Evolutionary conservation across 129 eudicot species (phyloP).

Genomic region (Sambucus nigra): DNA sequence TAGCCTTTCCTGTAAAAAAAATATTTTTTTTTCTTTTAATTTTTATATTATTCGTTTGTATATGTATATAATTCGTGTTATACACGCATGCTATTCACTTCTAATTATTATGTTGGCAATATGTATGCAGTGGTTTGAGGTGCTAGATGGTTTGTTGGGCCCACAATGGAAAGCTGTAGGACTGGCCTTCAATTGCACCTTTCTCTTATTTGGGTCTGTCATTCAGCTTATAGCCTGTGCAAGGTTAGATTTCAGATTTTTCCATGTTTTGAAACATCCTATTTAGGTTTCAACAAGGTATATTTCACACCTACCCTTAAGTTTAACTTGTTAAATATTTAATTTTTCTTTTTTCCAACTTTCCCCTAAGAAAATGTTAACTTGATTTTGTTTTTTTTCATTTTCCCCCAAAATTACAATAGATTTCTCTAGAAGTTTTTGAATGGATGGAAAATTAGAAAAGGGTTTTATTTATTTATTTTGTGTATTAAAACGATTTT

Average conservation of each 20-base stretch:
- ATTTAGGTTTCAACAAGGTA: no score
- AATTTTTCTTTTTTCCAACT: no score
- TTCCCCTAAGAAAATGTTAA: no score
- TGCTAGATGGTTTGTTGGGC: slow-evolving; percentile 66
- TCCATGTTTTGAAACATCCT: no score
- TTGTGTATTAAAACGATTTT: background rate
- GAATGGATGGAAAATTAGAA: background rate
- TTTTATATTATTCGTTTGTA: background rate
- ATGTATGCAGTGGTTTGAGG: slow-evolving; percentile 73
- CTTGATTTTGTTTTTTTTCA: background rate
- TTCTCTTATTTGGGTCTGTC: slow-evolving; percentile 66
- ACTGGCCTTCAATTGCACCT: slow-evolving; percentile 64
- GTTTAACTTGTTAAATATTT: no score
- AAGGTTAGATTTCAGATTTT: no score
- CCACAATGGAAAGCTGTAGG: slow-evolving; percentile 62
- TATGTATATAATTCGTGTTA: background rate
- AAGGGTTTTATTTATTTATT: background rate
- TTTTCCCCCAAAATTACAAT: no score
- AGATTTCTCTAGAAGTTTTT: background rate
- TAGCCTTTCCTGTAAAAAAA: background rate
- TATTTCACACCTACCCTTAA: no score
- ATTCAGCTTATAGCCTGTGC: slow-evolving; percentile 89
- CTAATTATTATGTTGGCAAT: slow-evolving; percentile 1
- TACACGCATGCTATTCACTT: slow-evolving; percentile 1
- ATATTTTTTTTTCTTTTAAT: background rate